Evolutionary conservation across 2,329 filamentous ascomycete genomes (phyloP).

Genomic region (Paracorniculantispora psalliotae): DNA sequence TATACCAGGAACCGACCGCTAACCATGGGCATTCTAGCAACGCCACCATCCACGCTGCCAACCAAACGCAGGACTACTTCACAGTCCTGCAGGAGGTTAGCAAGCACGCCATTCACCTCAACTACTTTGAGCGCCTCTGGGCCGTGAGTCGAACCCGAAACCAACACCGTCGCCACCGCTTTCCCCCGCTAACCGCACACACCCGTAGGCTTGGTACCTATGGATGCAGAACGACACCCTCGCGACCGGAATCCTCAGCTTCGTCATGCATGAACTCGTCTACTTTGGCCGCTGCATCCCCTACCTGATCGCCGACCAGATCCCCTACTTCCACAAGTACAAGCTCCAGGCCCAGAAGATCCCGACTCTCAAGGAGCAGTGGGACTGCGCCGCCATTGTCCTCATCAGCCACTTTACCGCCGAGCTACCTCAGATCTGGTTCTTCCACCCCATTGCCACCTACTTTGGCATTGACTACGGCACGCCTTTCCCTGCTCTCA

Average conservation of each 20-base stretch:
- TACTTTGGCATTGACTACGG: conserved; percentile 84
- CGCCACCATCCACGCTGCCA: conserved; percentile 44
- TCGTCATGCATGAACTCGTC: conserved; percentile 86
- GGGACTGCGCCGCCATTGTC: conserved; percentile 87
- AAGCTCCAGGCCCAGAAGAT: conserved; percentile 92
- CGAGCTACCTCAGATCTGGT: conserved; percentile 96
- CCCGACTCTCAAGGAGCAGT: conserved; percentile 88
- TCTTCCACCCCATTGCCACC: conserved; percentile 95
- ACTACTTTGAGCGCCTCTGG: conserved; percentile 84
- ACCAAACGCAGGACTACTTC: conserved; percentile 48
- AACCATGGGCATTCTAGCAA: conserved; percentile 35
- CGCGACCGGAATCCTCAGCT: conserved; percentile 96
- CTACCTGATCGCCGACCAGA: conserved; percentile 86
- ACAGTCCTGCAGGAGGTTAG: conserved; percentile 58
- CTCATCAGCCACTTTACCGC: conserved; percentile 95
- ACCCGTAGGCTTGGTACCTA: conserved; percentile 73
- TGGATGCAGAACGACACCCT: conserved; percentile 98
- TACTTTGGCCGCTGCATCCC: conserved; percentile 92
- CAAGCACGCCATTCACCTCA: conserved; percentile 79
- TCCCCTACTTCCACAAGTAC: conserved; percentile 85
- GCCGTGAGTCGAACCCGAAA: conserved; percentile 49
- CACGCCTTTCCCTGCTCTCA: conserved; percentile 81
- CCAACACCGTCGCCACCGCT: not conserved
- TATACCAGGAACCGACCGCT: not conserved
- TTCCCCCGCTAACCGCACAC: conserved; percentile 14